Evolutionary conservation across 176 grass and related monocot species (phyloP).

Genomic region (Oryza brachyantha): DNA sequence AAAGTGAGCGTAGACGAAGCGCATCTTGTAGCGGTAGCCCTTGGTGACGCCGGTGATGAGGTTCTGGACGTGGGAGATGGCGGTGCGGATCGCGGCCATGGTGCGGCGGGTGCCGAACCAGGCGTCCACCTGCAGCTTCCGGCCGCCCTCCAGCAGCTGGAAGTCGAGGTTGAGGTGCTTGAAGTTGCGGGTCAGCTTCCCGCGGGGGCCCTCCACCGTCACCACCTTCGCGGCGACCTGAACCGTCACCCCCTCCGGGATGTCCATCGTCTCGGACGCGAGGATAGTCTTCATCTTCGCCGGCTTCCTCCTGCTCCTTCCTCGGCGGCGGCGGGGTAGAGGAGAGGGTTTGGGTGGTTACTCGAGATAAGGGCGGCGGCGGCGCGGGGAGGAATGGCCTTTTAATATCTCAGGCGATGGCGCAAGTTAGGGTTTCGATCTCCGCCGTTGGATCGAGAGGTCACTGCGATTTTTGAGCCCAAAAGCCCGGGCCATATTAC

Average conservation of each 20-base stretch:
- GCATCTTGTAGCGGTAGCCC: constrained; percentile 82
- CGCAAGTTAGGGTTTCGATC: no score
- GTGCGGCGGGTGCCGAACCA: constrained; percentile 76
- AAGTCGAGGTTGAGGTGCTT: constrained; percentile 91
- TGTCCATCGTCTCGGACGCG: constrained; percentile 66
- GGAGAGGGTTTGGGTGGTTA: no score
- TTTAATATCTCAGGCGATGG: no score
- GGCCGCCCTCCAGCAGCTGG: constrained; percentile 47
- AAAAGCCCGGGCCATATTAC: no score
- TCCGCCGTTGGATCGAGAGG: no score
- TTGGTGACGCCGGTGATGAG: constrained; percentile 82
- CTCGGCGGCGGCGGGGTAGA: no score
- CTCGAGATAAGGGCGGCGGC: no score
- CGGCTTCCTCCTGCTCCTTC: no score
- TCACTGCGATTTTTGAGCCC: no score
- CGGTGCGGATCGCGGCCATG: constrained; percentile 83
- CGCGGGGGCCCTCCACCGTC: constrained; percentile 56
- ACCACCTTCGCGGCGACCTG: constrained; percentile 73
- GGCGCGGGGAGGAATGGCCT: no score
- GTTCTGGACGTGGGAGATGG: constrained; percentile 86
- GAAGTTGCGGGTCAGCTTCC: constrained; percentile 71
- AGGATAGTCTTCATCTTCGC: constrained; percentile 94
- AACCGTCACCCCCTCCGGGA: constrained; percentile 67
- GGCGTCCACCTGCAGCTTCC: constrained; percentile 74
- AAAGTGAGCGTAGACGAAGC: constrained; percentile 80